Conservation (phyloP, 2,329 filamentous ascomycete genomes). For the Cordyceps militaris region DNA sequence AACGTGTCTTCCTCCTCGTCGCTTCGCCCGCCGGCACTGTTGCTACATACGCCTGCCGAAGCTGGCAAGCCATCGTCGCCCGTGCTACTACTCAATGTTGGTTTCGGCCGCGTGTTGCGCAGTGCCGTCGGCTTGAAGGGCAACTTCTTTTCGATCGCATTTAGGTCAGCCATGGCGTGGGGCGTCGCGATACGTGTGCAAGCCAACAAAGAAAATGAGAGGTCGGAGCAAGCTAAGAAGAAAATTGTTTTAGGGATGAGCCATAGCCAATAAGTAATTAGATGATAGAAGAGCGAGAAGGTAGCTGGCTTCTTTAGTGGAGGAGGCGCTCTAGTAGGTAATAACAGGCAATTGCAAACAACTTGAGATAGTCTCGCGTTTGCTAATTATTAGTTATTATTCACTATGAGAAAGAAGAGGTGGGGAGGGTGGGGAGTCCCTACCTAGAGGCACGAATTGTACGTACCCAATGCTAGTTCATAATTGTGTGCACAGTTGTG, state of each 20-base stretch:
- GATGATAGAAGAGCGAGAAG: too few relatives aligned
- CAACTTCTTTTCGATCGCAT: conserved; percentile 32
- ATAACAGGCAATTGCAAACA: too few relatives aligned
- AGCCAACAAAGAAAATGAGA: not conserved
- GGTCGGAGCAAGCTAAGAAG: conserved; percentile 3
- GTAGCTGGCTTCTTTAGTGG: too few relatives aligned
- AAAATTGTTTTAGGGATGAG: conserved; percentile 1
- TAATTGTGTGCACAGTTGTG: too few relatives aligned
- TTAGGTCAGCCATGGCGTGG: conserved; percentile 26
- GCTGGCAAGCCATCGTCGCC: conserved; percentile 13
- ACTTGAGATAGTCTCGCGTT: too few relatives aligned
- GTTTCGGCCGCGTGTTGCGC: conserved; percentile 22
- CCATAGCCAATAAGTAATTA: conserved; percentile 3
- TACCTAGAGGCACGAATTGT: too few relatives aligned
- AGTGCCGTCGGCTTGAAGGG: conserved; percentile 45
- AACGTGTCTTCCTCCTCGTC: conserved; percentile 29
- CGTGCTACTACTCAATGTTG: conserved; percentile 16
- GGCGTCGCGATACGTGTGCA: not conserved
- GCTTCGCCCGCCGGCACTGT: not conserved
- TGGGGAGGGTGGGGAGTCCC: too few relatives aligned
- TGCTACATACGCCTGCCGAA: not conserved
- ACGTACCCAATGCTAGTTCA: too few relatives aligned
- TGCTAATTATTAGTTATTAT: too few relatives aligned
- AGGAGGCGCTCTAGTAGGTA: too few relatives aligned
- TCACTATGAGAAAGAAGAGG: too few relatives aligned